A percentile compares a stretch with the other conserved stretches of the same genome.
Evolutionary conservation across 2,329 filamentous ascomycete genomes (phyloP).

Genomic region (Albophoma yamanashiensis): DNA sequence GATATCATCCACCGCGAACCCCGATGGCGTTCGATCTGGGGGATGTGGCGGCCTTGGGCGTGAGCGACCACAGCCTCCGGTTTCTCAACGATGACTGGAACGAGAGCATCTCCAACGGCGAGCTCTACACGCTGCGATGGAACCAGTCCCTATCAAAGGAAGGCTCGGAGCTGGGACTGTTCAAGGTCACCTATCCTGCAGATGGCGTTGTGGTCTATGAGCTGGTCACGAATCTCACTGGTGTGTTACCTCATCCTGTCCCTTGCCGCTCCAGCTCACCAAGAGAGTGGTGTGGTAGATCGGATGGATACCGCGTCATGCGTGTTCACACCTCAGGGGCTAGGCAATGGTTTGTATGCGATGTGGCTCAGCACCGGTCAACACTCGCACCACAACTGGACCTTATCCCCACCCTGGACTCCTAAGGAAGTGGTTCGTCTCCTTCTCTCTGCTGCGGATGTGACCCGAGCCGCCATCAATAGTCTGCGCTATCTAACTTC

Average conservation of each 20-base stretch:
- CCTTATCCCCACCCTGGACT: conserved; percentile 20
- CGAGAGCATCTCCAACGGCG: conserved; percentile 20
- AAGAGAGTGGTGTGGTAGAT: conserved; percentile 8
- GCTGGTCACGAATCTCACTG: conserved; percentile 17
- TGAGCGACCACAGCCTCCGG: conserved; percentile 15
- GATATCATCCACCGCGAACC: conserved; percentile 1
- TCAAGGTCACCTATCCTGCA: conserved; percentile 18
- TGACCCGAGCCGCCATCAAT: background rate
- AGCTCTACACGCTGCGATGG: conserved; percentile 17
- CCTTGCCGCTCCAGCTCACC: conserved; percentile 3
- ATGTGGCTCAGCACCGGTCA: conserved; percentile 16
- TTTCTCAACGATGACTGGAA: conserved; percentile 24
- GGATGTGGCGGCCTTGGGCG: conserved; percentile 4
- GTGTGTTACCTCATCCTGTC: conserved; percentile 9
- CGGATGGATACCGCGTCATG: conserved; percentile 12
- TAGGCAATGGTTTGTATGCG: conserved; percentile 16
- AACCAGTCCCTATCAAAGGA: conserved; percentile 14
- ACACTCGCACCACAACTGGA: conserved; percentile 14
- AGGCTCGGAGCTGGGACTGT: conserved; percentile 15
- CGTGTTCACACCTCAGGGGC: conserved; percentile 16
- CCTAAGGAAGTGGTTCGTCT: conserved; percentile 7
- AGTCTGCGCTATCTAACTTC: background rate
- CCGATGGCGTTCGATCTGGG: conserved; percentile 11
- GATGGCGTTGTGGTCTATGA: conserved; percentile 18
- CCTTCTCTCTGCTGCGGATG: background rate